A percentile compares a stretch with the other conserved stretches of the same genome.
phyloP scores from a whole-genome alignment of 1,139 yeast species.

The Magnusiomyces fungicola region DNA sequence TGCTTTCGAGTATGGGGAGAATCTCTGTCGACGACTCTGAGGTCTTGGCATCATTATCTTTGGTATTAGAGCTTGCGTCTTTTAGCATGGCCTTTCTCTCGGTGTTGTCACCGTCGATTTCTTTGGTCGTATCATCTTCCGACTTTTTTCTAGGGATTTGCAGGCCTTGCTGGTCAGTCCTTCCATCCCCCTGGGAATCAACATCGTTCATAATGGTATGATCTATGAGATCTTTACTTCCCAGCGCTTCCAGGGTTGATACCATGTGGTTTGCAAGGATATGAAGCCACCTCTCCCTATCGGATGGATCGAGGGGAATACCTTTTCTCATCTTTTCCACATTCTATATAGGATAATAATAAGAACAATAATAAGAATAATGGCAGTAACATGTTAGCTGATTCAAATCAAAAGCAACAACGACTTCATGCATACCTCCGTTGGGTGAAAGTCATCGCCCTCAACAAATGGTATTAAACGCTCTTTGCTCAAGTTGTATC shows the following conservation, averaged over 20 bases:
- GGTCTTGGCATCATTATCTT: too few relatives aligned
- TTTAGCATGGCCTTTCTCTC: too few relatives aligned
- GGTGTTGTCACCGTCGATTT: background rate
- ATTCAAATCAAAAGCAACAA: background rate
- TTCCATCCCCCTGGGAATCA: too few relatives aligned
- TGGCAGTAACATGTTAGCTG: background rate
- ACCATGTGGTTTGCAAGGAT: slow-evolving; percentile 35
- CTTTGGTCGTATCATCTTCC: slow-evolving; percentile 22
- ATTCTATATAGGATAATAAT: slow-evolving; percentile 35
- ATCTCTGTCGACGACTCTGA: too few relatives aligned
- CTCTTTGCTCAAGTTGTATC: background rate
- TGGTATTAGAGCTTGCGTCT: too few relatives aligned
- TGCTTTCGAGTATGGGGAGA: too few relatives aligned
- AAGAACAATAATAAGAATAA: slow-evolving; percentile 10
- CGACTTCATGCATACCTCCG: slow-evolving; percentile 26
- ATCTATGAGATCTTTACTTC: too few relatives aligned
- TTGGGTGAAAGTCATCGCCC: slow-evolving; percentile 78
- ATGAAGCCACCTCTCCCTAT: slow-evolving; percentile 84
- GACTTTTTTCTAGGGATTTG: too few relatives aligned
- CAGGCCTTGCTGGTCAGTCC: too few relatives aligned
- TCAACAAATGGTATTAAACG: slow-evolving; percentile 49
- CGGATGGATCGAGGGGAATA: slow-evolving; percentile 76
- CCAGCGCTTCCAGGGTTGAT: too few relatives aligned
- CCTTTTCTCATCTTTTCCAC: slow-evolving; percentile 77
- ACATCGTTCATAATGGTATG: too few relatives aligned